Evolutionary conservation across 768 basidiomycete species (phyloP), one percentile per base, ranked within the genome.

Genomic region (Rhizopogon roseolus): DNA sequence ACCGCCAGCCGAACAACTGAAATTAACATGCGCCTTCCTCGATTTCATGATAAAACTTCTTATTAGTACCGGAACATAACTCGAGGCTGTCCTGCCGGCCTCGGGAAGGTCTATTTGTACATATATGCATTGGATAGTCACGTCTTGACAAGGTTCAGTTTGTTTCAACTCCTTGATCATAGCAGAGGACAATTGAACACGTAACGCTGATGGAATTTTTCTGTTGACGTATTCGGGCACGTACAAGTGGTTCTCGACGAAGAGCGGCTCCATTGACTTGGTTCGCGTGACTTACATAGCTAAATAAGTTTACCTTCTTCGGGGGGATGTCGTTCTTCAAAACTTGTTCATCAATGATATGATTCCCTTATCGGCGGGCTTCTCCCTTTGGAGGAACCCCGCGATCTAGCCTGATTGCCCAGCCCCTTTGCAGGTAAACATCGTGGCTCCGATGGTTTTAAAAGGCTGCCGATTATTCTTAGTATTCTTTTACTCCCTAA

Each of bases 341-440:
- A 46, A 29, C 29, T 4, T 52, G 29, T 41, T 42, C 36, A 60
- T 45, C 41, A 49, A 46, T 53, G 46, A 53, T 53, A 40, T 22
- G 19, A 43, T 64, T 65, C 53, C 67, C 59, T 65, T 67, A 71
- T 69, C 64, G 59, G 69, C 56, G 56, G 37, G 67, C 73, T 77
- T 76, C 73, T 75, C 71, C 73, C 67, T 72, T 71, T 71, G 71
- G 67, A 74, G 76, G 72, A 77, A 80, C 72, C 73, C 80, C 75
- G 75, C 65, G 66, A 75, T 77, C 79, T 76, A 77, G 76, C 73
- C 72, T 73, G 69, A 75, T 75, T 73, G 72, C 75, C 74, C 73
- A 76, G 75, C 74, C 46, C 76, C 63, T 62, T 56, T 64, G 64
- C 68, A 61, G 53, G 56, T 55, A 54, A 63, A 61, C 54, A 59